These are phyloP conservation scores for Pontederia crassipes DNA, from an alignment of 176 grass and related monocot genomes.

Conservation along the genomic window DNA sequence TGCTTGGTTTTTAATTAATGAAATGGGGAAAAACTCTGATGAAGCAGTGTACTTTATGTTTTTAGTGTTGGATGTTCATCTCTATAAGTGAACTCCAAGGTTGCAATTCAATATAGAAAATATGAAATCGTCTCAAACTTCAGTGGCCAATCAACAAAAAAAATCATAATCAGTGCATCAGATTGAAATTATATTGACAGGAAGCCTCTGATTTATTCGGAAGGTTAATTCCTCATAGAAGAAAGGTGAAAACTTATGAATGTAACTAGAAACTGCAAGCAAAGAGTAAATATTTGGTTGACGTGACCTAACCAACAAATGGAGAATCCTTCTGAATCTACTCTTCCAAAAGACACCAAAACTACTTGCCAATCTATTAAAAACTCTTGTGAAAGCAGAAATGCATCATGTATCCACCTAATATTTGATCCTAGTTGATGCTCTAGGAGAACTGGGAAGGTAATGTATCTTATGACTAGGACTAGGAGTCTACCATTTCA, in stretches of 20 bases:
- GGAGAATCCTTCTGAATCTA: background rate
- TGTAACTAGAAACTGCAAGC: background rate
- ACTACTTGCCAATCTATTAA: background rate
- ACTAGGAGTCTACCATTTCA: background rate
- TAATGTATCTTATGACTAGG: background rate
- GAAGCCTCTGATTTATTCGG: constrained; percentile 3
- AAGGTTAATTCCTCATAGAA: constrained; percentile 21
- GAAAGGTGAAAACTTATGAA: constrained; percentile 8
- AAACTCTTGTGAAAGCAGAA: background rate
- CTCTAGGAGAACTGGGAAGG: background rate
- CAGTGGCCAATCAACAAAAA: background rate
- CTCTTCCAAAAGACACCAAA: background rate
- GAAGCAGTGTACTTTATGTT: constrained; percentile 10
- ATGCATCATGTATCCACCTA: background rate
- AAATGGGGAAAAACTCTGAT: constrained; percentile 6
- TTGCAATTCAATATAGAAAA: constrained; percentile 2
- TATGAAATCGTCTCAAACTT: no score
- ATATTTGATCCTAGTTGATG: background rate
- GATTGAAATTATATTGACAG: constrained; percentile 7
- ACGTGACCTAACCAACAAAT: no score
- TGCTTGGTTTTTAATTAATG: constrained; percentile 2
- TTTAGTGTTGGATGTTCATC: constrained; percentile 1
- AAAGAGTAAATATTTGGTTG: background rate
- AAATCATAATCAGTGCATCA: background rate
- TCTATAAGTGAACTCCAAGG: constrained; percentile 14